Conservation (phyloP, 352 stramenopile species). For the Phytophthora colocasiae region DNA sequence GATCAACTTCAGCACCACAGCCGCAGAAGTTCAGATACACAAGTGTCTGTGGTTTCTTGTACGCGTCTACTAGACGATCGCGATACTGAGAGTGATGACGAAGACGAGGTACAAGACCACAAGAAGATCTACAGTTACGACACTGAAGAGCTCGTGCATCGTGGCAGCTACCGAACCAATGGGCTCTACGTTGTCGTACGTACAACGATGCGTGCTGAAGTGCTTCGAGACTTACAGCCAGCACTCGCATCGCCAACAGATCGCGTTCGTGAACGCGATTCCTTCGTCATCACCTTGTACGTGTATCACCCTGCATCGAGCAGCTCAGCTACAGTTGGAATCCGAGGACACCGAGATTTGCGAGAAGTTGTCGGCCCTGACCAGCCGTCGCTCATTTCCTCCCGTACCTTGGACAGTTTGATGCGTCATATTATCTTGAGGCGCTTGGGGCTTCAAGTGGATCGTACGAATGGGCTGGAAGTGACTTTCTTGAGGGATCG, state of each 20-base stretch:
- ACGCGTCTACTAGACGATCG: constrained; percentile 51
- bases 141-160: constrained; percentile 63
- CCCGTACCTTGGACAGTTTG: constrained; percentile 45
- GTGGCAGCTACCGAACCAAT: constrained; percentile 63
- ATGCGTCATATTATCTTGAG: constrained; percentile 64
- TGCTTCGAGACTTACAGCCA: constrained; percentile 36
- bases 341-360: constrained; percentile 52
- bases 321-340: constrained; percentile 21
- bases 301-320: constrained; percentile 70
- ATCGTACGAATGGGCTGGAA: constrained; percentile 14
- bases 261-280: constrained; percentile 54
- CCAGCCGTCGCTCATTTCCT: constrained; percentile 50
- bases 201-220: constrained; percentile 59
- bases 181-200: constrained; percentile 63
- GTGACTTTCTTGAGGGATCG: constrained; percentile 62
- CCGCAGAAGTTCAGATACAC: background rate
- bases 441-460: constrained; percentile 40
- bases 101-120: constrained; percentile 8
- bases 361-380: constrained; percentile 74
- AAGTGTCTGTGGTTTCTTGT: constrained; percentile 43
- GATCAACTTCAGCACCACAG: background rate
- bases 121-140: constrained; percentile 53
- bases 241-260: constrained; percentile 46
- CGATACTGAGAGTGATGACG: constrained; percentile 28
- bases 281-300: constrained; percentile 60